These are phyloP conservation scores for Malania oleifera DNA, from an alignment of 164 flowering plant species.

Conservation along the genomic window DNA sequence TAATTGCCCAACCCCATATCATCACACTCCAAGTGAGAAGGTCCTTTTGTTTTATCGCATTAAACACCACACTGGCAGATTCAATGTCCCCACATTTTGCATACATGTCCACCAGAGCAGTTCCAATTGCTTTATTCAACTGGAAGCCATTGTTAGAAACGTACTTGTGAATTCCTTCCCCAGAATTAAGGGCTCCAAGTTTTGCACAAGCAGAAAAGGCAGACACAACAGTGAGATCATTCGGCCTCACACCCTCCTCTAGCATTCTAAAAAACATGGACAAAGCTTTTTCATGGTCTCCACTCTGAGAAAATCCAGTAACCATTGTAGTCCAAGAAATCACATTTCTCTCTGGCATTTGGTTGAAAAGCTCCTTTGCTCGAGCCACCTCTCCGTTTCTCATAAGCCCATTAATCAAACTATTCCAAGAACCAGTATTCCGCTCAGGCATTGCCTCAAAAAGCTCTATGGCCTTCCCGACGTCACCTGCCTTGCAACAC, in stretches of 20 bases:
- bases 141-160: slow-evolving; percentile 21
- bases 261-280: slow-evolving; percentile 35
- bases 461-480: slow-evolving; percentile 28
- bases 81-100: slow-evolving; percentile 29
- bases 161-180: slow-evolving; percentile 33
- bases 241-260: slow-evolving; percentile 36
- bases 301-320: slow-evolving; percentile 37
- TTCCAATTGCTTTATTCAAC: slow-evolving; percentile 23
- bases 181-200: slow-evolving; percentile 43
- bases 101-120: slow-evolving; percentile 23
- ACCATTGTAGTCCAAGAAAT: slow-evolving; percentile 55
- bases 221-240: slow-evolving; percentile 37
- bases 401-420: slow-evolving; percentile 47
- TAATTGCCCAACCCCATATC: slow-evolving; percentile 55
- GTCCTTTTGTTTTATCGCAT: slow-evolving; percentile 28
- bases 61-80: slow-evolving; percentile 31
- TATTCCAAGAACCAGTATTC: slow-evolving; percentile 45
- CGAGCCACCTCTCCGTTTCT: slow-evolving; percentile 27
- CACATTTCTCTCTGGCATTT: slow-evolving; percentile 41
- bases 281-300: slow-evolving; percentile 32
- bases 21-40: slow-evolving; percentile 50
- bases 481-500: slow-evolving; percentile 40
- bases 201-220: slow-evolving; percentile 43
- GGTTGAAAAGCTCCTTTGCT: slow-evolving; percentile 34
- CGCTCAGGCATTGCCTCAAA: slow-evolving; percentile 48